These are phyloP conservation scores for Ceratobasidium sp. DNA, from an alignment of 1,284 basidiomycete genomes.

Conservation along the genomic window DNA sequence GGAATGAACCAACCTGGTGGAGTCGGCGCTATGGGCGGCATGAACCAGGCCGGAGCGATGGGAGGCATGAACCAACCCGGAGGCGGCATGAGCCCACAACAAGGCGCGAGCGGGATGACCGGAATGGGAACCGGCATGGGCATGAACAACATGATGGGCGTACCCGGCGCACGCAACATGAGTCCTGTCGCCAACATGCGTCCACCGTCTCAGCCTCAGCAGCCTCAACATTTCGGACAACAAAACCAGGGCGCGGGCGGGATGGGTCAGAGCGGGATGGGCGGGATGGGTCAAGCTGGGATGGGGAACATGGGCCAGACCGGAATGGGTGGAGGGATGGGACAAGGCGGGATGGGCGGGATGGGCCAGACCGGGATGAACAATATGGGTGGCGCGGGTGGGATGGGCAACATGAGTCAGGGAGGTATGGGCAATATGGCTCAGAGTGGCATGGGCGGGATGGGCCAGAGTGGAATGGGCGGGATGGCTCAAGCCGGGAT, in stretches of 20 bases:
- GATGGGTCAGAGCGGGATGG: slow-evolving; percentile 21
- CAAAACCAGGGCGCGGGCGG: slow-evolving; percentile 9
- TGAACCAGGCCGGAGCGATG: slow-evolving; percentile 11
- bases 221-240: slow-evolving; percentile 4
- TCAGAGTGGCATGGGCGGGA: not conserved
- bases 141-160: slow-evolving; percentile 25
- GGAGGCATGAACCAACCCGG: not conserved
- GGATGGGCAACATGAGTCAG: not conserved
- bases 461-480: not conserved
- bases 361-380: not conserved
- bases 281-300: not conserved
- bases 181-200: slow-evolving; percentile 41
- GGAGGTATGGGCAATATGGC: slow-evolving; percentile 12
- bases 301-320: not conserved
- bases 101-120: not conserved
- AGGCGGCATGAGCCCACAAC: slow-evolving; percentile 14
- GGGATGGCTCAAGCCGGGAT: not conserved
- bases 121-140: not conserved
- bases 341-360: not conserved
- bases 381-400: not conserved
- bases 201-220: slow-evolving; percentile 27
- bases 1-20: too few species aligned
- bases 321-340: slow-evolving; percentile 11
- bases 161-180: slow-evolving; percentile 28
- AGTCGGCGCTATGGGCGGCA: slow-evolving; percentile 8